Conservation (phyloP, 2,329 filamentous ascomycete species). For the Sclerotinia sclerotiorum region DNA sequence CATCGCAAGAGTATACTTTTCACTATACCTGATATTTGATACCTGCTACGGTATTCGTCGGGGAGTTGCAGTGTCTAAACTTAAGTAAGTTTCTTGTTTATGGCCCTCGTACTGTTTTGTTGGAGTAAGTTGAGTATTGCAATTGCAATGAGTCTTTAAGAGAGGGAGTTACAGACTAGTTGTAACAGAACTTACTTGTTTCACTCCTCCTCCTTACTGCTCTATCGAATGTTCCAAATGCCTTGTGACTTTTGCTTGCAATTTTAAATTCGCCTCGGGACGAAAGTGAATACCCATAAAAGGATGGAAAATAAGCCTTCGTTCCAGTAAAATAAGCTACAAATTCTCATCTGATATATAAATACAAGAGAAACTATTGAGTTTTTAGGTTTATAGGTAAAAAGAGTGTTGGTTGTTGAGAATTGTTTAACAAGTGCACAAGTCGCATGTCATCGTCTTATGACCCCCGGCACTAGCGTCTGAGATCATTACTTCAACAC, state of each 20-base stretch:
- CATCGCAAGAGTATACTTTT: not conserved
- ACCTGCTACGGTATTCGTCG: not conserved
- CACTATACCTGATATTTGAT: not conserved
- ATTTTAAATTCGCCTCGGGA: not conserved
- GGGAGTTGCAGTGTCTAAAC: not conserved
- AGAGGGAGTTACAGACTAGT: not conserved
- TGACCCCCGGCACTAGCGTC: slow-evolving; percentile 10
- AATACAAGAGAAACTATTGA: not conserved
- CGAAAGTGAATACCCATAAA: not conserved
- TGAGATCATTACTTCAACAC: slow-evolving; percentile 7
- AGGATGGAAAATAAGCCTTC: not conserved
- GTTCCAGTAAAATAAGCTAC: not conserved
- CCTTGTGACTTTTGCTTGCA: not conserved
- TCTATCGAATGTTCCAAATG: not conserved
- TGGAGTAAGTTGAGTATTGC: not conserved
- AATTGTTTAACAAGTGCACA: slow-evolving; percentile 12
- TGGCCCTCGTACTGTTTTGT: not conserved
- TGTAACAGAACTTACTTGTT: not conserved
- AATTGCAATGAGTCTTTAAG: not conserved
- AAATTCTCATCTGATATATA: not conserved
- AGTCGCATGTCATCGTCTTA: slow-evolving; percentile 22
- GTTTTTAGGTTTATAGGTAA: not conserved
- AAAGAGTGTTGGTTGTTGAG: not conserved
- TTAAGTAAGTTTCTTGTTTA: not conserved
- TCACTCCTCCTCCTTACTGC: not conserved